Percentiles rank a stretch among this genome's conserved stretches.
Conservation (phyloP, 2,329 filamentous ascomycete species). For the Epichloe sylvatica region DNA sequence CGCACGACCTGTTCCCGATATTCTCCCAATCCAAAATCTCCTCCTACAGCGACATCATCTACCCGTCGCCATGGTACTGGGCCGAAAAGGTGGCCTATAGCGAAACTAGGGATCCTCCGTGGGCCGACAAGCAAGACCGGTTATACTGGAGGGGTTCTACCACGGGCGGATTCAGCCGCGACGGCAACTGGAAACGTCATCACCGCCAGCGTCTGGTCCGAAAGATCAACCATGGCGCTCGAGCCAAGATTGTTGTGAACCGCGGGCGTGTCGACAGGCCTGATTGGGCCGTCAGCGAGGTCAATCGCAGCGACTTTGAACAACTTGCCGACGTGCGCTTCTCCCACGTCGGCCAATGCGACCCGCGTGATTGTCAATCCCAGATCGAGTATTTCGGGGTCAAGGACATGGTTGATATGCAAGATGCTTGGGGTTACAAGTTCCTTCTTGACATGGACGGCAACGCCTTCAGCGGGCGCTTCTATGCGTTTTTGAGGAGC, state of each 20-base stretch:
- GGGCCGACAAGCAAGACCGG: constrained; percentile 60
- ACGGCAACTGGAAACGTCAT: constrained; percentile 85
- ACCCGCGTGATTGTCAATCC: constrained; percentile 74
- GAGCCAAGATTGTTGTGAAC: constrained; percentile 28
- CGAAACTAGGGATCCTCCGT: constrained; percentile 51
- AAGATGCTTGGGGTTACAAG: constrained; percentile 75
- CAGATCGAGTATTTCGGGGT: constrained; percentile 62
- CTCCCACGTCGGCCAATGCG: constrained; percentile 82
- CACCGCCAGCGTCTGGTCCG: constrained; percentile 80
- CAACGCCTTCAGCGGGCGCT: constrained; percentile 89
- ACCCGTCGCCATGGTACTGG: constrained; percentile 97
- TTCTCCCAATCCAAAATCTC: constrained; percentile 95
- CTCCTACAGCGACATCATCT: constrained; percentile 84
- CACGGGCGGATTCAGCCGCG: constrained; percentile 81
- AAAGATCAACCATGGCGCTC: constrained; percentile 57
- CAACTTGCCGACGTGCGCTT: constrained; percentile 76
- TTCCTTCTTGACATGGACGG: constrained; percentile 90
- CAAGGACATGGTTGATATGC: constrained; percentile 52
- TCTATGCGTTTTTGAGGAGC: constrained; percentile 85
- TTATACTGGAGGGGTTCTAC: constrained; percentile 96
- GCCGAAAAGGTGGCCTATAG: constrained; percentile 71
- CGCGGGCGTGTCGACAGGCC: constrained; percentile 18
- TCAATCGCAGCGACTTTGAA: constrained; percentile 51
- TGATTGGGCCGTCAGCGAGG: constrained; percentile 47
- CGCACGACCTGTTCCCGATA: constrained; percentile 82